These are phyloP conservation scores for Aspergillus phoenicis DNA, from an alignment of 2,329 filamentous ascomycete species.

Conservation along the genomic window DNA sequence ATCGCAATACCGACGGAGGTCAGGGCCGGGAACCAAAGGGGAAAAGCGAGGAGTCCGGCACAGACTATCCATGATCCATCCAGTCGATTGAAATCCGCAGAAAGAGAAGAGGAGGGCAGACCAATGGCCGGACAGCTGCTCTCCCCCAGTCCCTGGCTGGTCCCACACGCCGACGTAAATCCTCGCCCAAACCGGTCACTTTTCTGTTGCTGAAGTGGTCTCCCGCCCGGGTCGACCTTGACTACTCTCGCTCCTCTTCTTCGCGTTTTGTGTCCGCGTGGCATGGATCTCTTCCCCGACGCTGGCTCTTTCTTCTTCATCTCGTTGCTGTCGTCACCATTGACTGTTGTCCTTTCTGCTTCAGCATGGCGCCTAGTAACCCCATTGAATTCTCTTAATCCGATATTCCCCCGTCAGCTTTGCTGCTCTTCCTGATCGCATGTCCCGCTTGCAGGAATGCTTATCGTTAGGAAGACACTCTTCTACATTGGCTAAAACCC, in stretches of 20 bases:
- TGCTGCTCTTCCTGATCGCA: slow-evolving; percentile 3
- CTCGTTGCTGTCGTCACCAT: not conserved
- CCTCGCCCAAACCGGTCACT: not conserved
- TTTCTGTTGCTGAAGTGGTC: not conserved
- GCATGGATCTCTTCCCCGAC: slow-evolving; percentile 4
- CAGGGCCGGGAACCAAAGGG: not conserved
- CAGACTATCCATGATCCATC: too few relatives aligned
- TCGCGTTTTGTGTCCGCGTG: slow-evolving; percentile 3
- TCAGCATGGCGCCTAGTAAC: slow-evolving; percentile 8
- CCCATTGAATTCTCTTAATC: slow-evolving; percentile 4
- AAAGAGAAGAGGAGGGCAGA: not conserved
- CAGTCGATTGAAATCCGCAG: not conserved
- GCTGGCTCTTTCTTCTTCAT: not conserved
- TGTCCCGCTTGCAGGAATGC: slow-evolving; percentile 6
- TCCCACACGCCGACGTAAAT: slow-evolving; percentile 7
- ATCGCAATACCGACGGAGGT: slow-evolving; percentile 2
- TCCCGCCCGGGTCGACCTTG: not conserved
- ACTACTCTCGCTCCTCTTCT: not conserved
- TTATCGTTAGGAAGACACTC: not conserved
- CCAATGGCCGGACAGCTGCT: not conserved
- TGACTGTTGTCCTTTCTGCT: not conserved
- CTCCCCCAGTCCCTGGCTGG: slow-evolving; percentile 6
- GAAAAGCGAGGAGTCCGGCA: not conserved
- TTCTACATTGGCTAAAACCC: slow-evolving; percentile 6
- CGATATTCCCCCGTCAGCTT: not conserved